Evolutionary conservation across 2,329 filamentous ascomycete genomes (phyloP).

Genomic region (Onygenales sp.): DNA sequence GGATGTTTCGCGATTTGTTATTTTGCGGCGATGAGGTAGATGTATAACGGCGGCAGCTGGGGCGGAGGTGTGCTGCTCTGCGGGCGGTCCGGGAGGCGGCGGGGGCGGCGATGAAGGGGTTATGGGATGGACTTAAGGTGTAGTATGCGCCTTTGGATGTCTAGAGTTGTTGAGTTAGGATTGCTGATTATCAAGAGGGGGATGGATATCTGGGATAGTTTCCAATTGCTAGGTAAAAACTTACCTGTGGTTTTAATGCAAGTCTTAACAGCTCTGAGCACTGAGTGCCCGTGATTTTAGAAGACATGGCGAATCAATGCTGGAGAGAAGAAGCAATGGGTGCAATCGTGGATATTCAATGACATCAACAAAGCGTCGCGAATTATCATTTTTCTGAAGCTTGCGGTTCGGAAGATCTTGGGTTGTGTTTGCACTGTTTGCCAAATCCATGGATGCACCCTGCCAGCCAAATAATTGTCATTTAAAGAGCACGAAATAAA

Average conservation of each 20-base stretch:
- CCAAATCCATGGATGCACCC: background rate
- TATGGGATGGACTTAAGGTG: background rate
- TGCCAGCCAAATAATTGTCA: background rate
- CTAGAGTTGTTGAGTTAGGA: background rate
- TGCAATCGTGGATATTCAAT: slow-evolving; percentile 7
- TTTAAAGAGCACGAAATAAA: background rate
- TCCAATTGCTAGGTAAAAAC: background rate
- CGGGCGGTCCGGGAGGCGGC: background rate
- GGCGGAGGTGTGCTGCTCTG: no score
- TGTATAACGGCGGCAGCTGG: background rate
- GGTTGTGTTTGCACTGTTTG: slow-evolving; percentile 25
- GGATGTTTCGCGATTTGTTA: background rate
- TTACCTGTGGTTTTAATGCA: background rate
- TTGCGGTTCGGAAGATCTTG: background rate
- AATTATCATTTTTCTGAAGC: background rate
- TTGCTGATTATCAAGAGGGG: background rate
- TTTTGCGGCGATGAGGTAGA: slow-evolving; percentile 1
- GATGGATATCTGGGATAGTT: background rate
- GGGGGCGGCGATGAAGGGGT: background rate
- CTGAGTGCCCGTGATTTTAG: background rate
- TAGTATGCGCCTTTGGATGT: background rate
- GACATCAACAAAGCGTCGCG: background rate
- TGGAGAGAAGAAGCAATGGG: slow-evolving; percentile 22
- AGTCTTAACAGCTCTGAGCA: background rate
- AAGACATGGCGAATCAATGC: background rate